phyloP scores from a whole-genome alignment of 1,139 yeast genomes.

The Wickerhamomyces sp. region DNA sequence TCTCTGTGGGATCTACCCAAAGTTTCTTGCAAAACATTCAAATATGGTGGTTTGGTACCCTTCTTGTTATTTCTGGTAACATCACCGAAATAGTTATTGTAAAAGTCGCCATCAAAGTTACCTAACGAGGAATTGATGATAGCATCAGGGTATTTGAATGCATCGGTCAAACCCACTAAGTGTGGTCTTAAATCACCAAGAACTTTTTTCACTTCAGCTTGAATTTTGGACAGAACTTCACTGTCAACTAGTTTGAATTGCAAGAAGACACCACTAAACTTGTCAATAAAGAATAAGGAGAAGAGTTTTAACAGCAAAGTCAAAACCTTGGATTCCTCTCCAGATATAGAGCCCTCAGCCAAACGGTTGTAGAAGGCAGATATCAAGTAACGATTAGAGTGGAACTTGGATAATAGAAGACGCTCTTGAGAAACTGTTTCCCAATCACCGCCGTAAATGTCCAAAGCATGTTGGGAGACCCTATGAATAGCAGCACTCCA shows the following conservation, averaged over 20 bases:
- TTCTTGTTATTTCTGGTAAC: slow-evolving; percentile 45
- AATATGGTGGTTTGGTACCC: slow-evolving; percentile 57
- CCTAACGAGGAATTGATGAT: slow-evolving; percentile 86
- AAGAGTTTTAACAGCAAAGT: slow-evolving; percentile 51
- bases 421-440: slow-evolving; percentile 57
- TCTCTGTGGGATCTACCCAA: slow-evolving; percentile 39
- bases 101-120: slow-evolving; percentile 77
- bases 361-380: slow-evolving; percentile 27
- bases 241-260: slow-evolving; percentile 55
- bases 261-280: slow-evolving; percentile 71
- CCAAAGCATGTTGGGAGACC: slow-evolving; percentile 35
- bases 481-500: slow-evolving; percentile 40
- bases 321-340: slow-evolving; percentile 33
- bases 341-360: slow-evolving; percentile 18
- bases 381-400: slow-evolving; percentile 49
- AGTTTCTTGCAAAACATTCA: slow-evolving; percentile 43
- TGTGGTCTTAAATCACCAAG: slow-evolving; percentile 56
- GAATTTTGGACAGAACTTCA: slow-evolving; percentile 39
- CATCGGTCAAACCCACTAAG: slow-evolving; percentile 80
- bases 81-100: slow-evolving; percentile 66
- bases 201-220: slow-evolving; percentile 41
- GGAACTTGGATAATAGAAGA: slow-evolving; percentile 55
- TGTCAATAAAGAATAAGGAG: slow-evolving; percentile 69
- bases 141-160: slow-evolving; percentile 82
- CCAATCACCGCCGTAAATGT: slow-evolving; percentile 32